These are phyloP conservation scores for Microdochium trichocladiopsis DNA, from an alignment of 2,329 filamentous ascomycete genomes.

Conservation along the genomic window DNA sequence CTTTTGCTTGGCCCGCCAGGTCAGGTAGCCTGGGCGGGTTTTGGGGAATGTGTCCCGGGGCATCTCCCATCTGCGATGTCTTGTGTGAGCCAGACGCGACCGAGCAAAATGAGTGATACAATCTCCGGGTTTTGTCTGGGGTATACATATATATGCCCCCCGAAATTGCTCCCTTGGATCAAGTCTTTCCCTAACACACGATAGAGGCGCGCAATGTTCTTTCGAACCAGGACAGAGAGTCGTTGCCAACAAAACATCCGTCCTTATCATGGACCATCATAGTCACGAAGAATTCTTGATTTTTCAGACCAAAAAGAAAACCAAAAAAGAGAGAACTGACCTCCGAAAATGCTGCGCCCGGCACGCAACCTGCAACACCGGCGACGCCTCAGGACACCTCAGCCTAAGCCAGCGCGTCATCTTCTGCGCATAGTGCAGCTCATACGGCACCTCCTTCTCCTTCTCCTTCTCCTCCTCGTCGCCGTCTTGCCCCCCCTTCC, in stretches of 20 bases:
- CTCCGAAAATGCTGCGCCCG: constrained; percentile 79
- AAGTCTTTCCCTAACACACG: no score
- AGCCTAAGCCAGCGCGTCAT: constrained; percentile 68
- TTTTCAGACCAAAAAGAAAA: background rate
- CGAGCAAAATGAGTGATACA: no score
- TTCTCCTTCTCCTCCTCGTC: background rate
- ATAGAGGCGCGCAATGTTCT: no score
- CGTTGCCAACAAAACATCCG: no score
- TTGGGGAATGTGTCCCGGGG: constrained; percentile 66
- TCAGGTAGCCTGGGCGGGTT: constrained; percentile 69
- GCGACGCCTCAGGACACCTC: constrained; percentile 55
- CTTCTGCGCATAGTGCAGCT: constrained; percentile 74
- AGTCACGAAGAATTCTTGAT: background rate
- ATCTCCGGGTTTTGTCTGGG: no score
- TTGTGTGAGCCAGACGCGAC: background rate
- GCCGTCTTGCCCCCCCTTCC: no score
- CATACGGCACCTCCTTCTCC: constrained; percentile 51
- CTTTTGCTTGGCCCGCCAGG: constrained; percentile 72
- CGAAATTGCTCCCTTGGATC: no score
- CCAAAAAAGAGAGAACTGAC: constrained; percentile 17
- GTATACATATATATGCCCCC: no score
- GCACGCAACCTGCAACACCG: constrained; percentile 65
- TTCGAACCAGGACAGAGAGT: no score
- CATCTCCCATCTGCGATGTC: constrained; percentile 60
- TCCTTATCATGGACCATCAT: no score